Evolutionary conservation across 108 stramenopile species (phyloP), one percentile per base, ranked within the genome.

Genomic region (Skeletonema menzelii): DNA sequence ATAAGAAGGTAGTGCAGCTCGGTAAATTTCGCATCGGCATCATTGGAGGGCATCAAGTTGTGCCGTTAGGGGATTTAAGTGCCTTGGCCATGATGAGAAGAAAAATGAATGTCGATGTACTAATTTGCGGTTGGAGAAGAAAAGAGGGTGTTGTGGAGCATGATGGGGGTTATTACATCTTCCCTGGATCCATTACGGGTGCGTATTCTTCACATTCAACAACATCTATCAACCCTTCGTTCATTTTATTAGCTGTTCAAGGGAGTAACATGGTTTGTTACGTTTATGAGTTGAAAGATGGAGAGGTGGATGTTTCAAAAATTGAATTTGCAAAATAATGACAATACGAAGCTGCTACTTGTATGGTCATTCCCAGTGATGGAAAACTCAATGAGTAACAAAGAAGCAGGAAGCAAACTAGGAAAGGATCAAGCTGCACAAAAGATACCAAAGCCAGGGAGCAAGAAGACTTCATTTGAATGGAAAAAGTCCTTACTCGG

Each of bases 101-200:
- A 30, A 88, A 90, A 53, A 69, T 98, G 62, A 90, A 93, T 49
- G 95, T 95, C 3, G 99, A 99, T 83, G 92, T 99, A 32, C 66
- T 99, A 12, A 77, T 99, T 17, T 82, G 95, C n/a, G 99, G 99
- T 5, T 91, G 95, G 79, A 97, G 95, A 47, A 96, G 98, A 73
- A 78, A 91, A 65, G 94, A 91, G 66, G 92, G 95, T 59, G 94
- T 99, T 8, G 80, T 78, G 7, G 87, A 97, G 57, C 73, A 84
- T 56, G 97, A 96, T 49, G 98, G 97, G 26, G 69, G 65, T 30
- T 96, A 86, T 72, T 90, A 46, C 38, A 31, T 66, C 20, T 69
- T 92, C 83, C 49, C 49, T 53, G 49, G 49, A 0, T 90, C 91
- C 56, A 97, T 98, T 53, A 97, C 96, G 8, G 98, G 98, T 44